Percentiles rank a stretch among this genome's conserved stretches.
Conservation (phyloP, 1,284 basidiomycete species). For the Puccinia polysora region DNA sequence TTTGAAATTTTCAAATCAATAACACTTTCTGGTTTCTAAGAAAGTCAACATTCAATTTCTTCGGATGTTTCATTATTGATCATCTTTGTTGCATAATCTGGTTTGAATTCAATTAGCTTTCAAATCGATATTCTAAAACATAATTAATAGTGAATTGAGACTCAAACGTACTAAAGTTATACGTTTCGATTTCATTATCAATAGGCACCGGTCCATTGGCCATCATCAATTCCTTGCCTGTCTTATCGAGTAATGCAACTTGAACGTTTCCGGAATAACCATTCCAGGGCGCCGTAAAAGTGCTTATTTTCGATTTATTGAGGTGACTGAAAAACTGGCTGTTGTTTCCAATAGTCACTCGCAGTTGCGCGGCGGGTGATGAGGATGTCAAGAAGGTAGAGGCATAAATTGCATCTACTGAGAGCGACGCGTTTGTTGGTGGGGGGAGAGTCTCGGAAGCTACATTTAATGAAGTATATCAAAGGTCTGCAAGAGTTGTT, state of each 20-base stretch:
- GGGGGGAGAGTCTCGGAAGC: conserved; percentile 18
- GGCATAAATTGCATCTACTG: conserved; percentile 31
- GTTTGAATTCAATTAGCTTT: no score
- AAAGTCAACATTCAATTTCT: no score
- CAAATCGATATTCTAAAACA: no score
- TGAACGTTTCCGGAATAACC: conserved; percentile 15
- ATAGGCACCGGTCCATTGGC: conserved; percentile 11
- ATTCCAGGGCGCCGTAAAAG: conserved; percentile 30
- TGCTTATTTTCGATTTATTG: conserved; percentile 6
- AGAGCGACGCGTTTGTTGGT: conserved; percentile 17
- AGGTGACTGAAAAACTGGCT: conserved; percentile 13
- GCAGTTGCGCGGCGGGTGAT: conserved; percentile 20
- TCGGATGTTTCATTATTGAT: no score
- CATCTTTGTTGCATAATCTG: no score
- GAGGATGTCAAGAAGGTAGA: conserved; percentile 9
- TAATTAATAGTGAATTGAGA: no score
- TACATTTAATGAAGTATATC: no score
- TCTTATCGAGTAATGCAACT: conserved; percentile 16
- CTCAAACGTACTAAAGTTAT: conserved; percentile 42
- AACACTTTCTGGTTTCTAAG: no score
- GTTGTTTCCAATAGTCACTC: conserved; percentile 19
- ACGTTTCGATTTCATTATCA: conserved; percentile 31
- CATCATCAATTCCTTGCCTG: conserved; percentile 27
- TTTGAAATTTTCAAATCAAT: no score
- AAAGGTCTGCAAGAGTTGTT: no score